Conservation (phyloP, 805 yeast genomes). For the Scheffersomyces coipomensis region DNA sequence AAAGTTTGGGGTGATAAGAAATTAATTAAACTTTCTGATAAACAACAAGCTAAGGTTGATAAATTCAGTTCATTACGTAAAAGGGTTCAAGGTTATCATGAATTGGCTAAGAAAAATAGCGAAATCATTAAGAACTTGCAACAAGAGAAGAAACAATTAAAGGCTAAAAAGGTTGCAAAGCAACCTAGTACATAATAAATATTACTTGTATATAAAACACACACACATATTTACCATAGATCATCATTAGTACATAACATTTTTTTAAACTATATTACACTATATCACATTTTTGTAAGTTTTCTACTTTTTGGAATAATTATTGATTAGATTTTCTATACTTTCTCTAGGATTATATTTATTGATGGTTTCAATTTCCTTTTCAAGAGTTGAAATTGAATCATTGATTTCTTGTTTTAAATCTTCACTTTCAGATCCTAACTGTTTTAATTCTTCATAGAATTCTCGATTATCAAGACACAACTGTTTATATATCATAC, state of each 20-base stretch:
- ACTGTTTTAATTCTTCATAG: slow-evolving; percentile 16
- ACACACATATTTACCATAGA: slow-evolving; percentile 7
- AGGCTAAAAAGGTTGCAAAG: too few species aligned
- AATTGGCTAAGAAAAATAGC: slow-evolving; percentile 35
- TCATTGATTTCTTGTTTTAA: slow-evolving; percentile 18
- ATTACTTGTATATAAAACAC: neutral
- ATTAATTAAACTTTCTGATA: slow-evolving; percentile 49
- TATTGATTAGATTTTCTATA: neutral
- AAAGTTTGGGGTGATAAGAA: slow-evolving; percentile 74
- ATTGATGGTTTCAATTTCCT: slow-evolving; percentile 17
- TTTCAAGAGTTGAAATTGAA: slow-evolving; percentile 19
- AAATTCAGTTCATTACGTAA: slow-evolving; percentile 33
- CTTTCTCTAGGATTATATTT: neutral
- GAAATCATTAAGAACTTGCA: slow-evolving; percentile 8
- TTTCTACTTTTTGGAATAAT: neutral
- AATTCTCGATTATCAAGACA: slow-evolving; percentile 32
- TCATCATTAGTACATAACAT: neutral
- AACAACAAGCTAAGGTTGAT: slow-evolving; percentile 28
- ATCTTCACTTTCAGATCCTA: slow-evolving; percentile 18
- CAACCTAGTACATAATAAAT: neutral
- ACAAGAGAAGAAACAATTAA: too few species aligned
- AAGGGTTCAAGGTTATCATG: slow-evolving; percentile 38
- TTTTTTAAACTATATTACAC: slow-evolving; percentile 4
- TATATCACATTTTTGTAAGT: slow-evolving; percentile 3
- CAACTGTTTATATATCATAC: slow-evolving; percentile 36